Evolutionary conservation across 169 alveolate genomes (phyloP).

Genomic region (Plasmodium cynomolgi): DNA sequence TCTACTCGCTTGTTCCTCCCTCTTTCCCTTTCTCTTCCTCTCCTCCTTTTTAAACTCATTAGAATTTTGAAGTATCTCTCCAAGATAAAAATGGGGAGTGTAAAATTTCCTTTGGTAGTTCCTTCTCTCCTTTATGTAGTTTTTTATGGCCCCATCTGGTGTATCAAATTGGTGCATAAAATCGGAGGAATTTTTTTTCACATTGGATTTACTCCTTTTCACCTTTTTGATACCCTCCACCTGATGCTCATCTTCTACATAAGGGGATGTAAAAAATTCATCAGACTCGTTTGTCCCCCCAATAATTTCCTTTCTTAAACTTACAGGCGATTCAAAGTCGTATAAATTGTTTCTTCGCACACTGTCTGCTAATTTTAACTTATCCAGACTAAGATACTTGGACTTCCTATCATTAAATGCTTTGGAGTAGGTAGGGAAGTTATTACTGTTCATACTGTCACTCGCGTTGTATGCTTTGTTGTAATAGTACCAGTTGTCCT

Average conservation of each 20-base stretch:
- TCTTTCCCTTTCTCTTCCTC: neutral
- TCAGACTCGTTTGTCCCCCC: conserved; percentile 4
- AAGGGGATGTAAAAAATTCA: conserved; percentile 48
- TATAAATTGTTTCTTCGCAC: neutral
- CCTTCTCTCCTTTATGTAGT: conserved; percentile 53
- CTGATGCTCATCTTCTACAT: neutral
- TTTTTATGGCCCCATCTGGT: conserved; percentile 5
- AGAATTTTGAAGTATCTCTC: neutral
- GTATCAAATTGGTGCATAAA: conserved; percentile 1
- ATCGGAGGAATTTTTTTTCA: conserved; percentile 74
- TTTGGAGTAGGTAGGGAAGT: neutral
- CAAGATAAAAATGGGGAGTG: conserved; percentile 17
- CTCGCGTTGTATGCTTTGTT: conserved; percentile 14
- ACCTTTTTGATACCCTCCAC: neutral
- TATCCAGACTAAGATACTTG: conserved; percentile 17
- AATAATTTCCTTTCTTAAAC: conserved; percentile 4
- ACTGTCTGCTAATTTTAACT: neutral
- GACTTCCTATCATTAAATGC: conserved; percentile 14
- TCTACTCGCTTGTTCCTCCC: neutral
- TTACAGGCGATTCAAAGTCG: conserved; percentile 41
- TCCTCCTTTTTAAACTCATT: neutral
- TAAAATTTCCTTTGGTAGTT: conserved; percentile 28
- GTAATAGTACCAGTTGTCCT: neutral
- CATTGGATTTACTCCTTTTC: neutral
- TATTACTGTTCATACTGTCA: conserved; percentile 4